These are phyloP conservation scores for Lolium multiflorum DNA, from an alignment of 176 grass and related monocot species.

Conservation along the genomic window DNA sequence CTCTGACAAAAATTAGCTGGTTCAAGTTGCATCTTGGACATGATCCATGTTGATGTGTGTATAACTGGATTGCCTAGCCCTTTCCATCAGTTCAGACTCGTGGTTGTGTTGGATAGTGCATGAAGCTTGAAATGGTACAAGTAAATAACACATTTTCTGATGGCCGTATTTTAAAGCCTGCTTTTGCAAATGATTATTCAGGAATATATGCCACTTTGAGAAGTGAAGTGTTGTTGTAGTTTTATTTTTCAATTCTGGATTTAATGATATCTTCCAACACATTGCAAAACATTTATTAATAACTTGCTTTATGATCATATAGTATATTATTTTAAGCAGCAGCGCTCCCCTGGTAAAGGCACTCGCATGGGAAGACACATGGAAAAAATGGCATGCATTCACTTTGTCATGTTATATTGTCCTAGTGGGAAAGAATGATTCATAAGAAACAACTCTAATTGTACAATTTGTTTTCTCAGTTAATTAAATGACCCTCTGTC, in stretches of 20 bases:
- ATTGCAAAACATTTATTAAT: neutral
- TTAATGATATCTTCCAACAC: neutral
- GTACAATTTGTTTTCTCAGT: neutral
- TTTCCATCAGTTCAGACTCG: no score
- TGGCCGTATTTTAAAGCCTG: neutral
- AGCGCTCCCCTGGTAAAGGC: neutral
- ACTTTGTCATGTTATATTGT: conserved; percentile 20
- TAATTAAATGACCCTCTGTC: neutral
- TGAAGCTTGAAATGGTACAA: neutral
- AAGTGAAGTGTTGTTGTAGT: conserved; percentile 7
- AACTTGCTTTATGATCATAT: neutral
- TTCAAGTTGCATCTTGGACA: conserved; percentile 3
- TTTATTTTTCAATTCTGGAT: conserved; percentile 1
- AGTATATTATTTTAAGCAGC: neutral
- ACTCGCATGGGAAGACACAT: conserved; percentile 11
- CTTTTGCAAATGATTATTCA: conserved; percentile 7
- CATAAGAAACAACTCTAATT: conserved; percentile 16
- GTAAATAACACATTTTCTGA: neutral
- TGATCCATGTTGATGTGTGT: neutral
- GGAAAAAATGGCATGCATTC: neutral
- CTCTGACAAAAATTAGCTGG: neutral
- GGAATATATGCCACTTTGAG: conserved; percentile 11
- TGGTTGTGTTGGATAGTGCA: no score
- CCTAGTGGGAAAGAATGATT: conserved; percentile 20
- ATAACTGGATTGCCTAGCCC: no score